Percentiles rank a stretch among this genome's conserved stretches.
Evolutionary conservation across 352 stramenopile genomes (phyloP).

Genomic region (Globisporangium sylvaticum): DNA sequence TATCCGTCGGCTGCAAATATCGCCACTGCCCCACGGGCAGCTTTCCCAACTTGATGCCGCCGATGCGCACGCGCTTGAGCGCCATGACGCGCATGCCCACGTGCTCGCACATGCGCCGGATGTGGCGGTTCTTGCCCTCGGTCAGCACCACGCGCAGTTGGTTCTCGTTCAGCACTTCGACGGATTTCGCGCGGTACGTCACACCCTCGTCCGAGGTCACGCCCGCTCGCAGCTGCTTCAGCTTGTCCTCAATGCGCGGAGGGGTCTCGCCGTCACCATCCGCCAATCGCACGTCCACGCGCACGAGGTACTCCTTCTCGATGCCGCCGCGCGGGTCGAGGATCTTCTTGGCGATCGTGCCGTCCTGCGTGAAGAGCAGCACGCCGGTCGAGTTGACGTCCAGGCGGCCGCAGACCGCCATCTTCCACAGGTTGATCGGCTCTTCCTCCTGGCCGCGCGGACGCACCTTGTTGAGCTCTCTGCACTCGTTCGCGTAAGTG

Average conservation of each 20-base stretch:
- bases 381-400: conserved; percentile 84
- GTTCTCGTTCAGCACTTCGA: conserved; percentile 78
- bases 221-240: conserved; percentile 44
- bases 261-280: conserved; percentile 28
- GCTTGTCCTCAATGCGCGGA: conserved; percentile 44
- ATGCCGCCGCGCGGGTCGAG: conserved; percentile 65
- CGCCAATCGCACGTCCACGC: conserved; percentile 59
- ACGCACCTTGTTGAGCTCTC: conserved; percentile 47
- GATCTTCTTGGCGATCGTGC: conserved; percentile 69
- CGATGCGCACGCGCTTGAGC: conserved; percentile 91
- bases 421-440: conserved; percentile 67
- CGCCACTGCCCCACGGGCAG: conserved; percentile 75
- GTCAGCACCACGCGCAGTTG: conserved; percentile 88
- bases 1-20: conserved; percentile 71
- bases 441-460: conserved; percentile 33
- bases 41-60: conserved; percentile 75
- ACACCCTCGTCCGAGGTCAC: conserved; percentile 56
- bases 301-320: conserved; percentile 86
- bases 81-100: conserved; percentile 87
- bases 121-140: conserved; percentile 95
- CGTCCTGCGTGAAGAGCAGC: conserved; percentile 81
- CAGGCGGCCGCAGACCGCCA: conserved; percentile 76
- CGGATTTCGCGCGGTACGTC: conserved; percentile 71
- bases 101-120: conserved; percentile 94
- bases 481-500: conserved; percentile 71